Base-by-base conservation (phyloP, 1,284 basidiomycete genomes). In the Polyporus tsugae region DNA sequence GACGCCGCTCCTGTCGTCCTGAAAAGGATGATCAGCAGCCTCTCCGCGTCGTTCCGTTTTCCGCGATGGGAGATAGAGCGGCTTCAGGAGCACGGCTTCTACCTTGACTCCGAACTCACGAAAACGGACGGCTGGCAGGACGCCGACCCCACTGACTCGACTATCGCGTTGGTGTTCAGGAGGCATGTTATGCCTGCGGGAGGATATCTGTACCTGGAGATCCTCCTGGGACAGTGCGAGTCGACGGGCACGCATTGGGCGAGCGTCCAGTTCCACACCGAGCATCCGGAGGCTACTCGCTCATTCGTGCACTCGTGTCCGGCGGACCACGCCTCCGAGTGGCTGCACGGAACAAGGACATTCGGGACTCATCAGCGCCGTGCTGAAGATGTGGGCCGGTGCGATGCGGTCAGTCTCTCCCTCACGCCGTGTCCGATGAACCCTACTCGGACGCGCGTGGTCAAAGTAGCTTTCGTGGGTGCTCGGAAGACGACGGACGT, bases 341-440 rank as follows among this genome's bases (percentile, higher is more conserved):
- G 60, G 60, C 25, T 19, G 60, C 15, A 62, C 3, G 42, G 33
- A 6, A 35, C 15, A 7, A 62, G 6, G 60, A 52, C 60, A 33
- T 62, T 62, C 33, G 35, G 19, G 42, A 19, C 4, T 5, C 15
- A 25, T 25, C 11, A 33, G 52, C 29, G 5, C 33, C 29, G 29
- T 33, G 29, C 29, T 2, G 25, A 53, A 29, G 29, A 35, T 15
- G 11, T 22, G 6, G 29, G 0, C 25, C 22, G 29, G 15, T 6
- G 52, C 29, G 15, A 11, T 4, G 15, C 44, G 13, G 15, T 62
- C 33, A 38, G 19, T 29, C 29, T 62, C 0, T 46, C 10, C 11
- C n/a, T 52, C 19, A 46, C 44, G 33, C 41, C 41, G 33, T 62
- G 44, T 13, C 41, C 42, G 44, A 62, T 62, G 60, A 62, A 62